Conservation (phyloP, 192 early-diverging fungal species). For the Allomyces javanicus region DNA sequence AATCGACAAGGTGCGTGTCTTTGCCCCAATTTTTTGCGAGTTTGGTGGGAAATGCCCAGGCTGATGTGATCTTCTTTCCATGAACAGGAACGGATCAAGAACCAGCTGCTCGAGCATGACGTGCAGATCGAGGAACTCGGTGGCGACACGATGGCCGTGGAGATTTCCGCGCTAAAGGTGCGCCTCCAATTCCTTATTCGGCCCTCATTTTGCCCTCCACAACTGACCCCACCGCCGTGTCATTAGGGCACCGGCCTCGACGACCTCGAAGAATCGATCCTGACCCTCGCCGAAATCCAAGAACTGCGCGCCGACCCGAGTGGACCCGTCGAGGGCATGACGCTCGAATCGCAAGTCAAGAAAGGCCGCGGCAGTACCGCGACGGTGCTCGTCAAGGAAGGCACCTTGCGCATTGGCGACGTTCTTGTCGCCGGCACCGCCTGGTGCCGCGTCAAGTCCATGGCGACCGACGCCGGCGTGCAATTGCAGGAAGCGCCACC, state of each 20-base stretch:
- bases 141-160: constrained; percentile 78
- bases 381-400: constrained; percentile 71
- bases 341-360: constrained; percentile 76
- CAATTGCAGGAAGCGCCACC: constrained; percentile 56
- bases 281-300: constrained; percentile 64
- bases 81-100: constrained; percentile 10
- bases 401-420: constrained; percentile 58
- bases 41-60: too few relatives aligned
- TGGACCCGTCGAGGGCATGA: constrained; percentile 57
- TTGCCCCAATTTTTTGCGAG: neutral
- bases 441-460: constrained; percentile 69
- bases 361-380: constrained; percentile 71
- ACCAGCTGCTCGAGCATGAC: constrained; percentile 53
- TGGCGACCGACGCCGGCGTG: constrained; percentile 61
- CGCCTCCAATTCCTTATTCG: neutral
- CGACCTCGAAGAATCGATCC: constrained; percentile 70
- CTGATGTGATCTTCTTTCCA: too few relatives aligned
- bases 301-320: constrained; percentile 68
- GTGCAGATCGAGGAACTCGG: constrained; percentile 78
- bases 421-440: constrained; percentile 66
- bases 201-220: neutral
- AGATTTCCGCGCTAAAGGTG: constrained; percentile 73
- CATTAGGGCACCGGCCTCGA: constrained; percentile 60
- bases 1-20: constrained; percentile 10
- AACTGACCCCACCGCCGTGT: neutral